These are phyloP conservation scores for Neofusicoccum laricinum DNA, from an alignment of 2,329 filamentous ascomycete species.

Conservation along the genomic window DNA sequence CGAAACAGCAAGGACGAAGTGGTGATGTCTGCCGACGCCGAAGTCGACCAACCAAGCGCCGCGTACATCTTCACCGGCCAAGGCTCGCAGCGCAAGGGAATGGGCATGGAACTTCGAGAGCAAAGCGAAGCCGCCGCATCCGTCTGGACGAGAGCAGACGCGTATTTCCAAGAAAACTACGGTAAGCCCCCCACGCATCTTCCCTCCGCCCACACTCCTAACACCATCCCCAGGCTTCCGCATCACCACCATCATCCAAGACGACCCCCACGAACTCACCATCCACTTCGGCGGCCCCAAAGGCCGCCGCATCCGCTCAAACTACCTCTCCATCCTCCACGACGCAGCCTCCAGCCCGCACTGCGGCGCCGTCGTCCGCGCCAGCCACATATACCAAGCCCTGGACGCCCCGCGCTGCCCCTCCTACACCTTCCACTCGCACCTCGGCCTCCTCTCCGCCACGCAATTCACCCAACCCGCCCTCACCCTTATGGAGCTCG, in stretches of 20 bases:
- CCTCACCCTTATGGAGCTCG: slow-evolving; percentile 19
- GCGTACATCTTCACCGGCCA: slow-evolving; percentile 44
- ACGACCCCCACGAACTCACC: slow-evolving; percentile 38
- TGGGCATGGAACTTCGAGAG: slow-evolving; percentile 44
- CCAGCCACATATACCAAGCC: not conserved
- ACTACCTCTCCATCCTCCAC: slow-evolving; percentile 30
- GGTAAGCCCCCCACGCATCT: slow-evolving; percentile 22
- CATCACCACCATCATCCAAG: slow-evolving; percentile 36
- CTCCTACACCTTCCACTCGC: slow-evolving; percentile 22
- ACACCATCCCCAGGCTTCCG: slow-evolving; percentile 23
- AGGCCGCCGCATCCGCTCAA: slow-evolving; percentile 31
- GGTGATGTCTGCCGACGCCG: slow-evolving; percentile 30
- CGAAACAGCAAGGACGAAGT: slow-evolving; percentile 31
- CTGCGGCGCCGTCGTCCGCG: not conserved
- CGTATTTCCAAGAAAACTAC: slow-evolving; percentile 32
- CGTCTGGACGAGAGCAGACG: slow-evolving; percentile 56
- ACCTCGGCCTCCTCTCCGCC: slow-evolving; percentile 21
- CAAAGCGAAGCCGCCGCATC: slow-evolving; percentile 29
- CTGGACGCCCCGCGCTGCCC: slow-evolving; percentile 12
- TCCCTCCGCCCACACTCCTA: not conserved
- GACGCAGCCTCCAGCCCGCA: slow-evolving; percentile 9
- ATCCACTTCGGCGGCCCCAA: slow-evolving; percentile 40
- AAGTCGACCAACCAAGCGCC: slow-evolving; percentile 31
- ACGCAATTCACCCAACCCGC: slow-evolving; percentile 27
- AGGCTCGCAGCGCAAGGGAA: slow-evolving; percentile 38